Evolutionary conservation across 352 stramenopile genomes (phyloP), one percentile per base, ranked within the genome.

Genomic region (Phytophthora cactorum): DNA sequence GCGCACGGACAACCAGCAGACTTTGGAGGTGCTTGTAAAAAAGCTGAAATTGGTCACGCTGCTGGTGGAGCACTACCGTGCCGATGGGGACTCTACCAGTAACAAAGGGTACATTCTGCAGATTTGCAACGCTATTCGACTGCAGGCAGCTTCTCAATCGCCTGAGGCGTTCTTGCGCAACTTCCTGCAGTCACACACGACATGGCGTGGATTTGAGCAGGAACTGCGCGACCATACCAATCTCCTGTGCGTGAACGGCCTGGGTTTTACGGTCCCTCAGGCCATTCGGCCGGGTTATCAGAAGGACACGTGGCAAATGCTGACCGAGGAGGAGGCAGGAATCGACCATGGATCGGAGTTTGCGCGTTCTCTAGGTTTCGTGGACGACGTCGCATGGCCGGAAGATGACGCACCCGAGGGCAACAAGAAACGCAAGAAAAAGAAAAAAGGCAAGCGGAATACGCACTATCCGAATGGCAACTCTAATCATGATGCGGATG

Each of bases 91-190:
- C 25, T 68, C 72, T 51, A 85, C 84, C 14, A 94, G 87, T 68
- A 96, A 96, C 75, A 84, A 91, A 47, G 91, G 91, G 17, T 94
- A 95, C 76, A 92, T 97, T 22, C 39, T 97, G 47, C 84, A 97
- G 70, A 88, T 86, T 68, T 97, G 90, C 77, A 97, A 97, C 50
- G 86, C 81, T 32, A 91, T 96, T 64, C 88, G 91, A 11, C 74
- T 97, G 49, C 91, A 97, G 63, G 89, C 91, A 31, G 88, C 91
- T 44, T 93, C 89, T 22, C 85, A 97, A 62, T 83, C 90, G 10
- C 91, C 91, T 8, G 90, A 94, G 46, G 86, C 89, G 34, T 97
- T 96, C 56, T 72, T 97, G 59, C 82, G 90, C 11, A 94, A 92
- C 58, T 97, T 97, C 63, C 77, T 97, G 46, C 82, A 92, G 66